Conservation (phyloP, 768 basidiomycete genomes). For the Rhizopogon roseolus region DNA sequence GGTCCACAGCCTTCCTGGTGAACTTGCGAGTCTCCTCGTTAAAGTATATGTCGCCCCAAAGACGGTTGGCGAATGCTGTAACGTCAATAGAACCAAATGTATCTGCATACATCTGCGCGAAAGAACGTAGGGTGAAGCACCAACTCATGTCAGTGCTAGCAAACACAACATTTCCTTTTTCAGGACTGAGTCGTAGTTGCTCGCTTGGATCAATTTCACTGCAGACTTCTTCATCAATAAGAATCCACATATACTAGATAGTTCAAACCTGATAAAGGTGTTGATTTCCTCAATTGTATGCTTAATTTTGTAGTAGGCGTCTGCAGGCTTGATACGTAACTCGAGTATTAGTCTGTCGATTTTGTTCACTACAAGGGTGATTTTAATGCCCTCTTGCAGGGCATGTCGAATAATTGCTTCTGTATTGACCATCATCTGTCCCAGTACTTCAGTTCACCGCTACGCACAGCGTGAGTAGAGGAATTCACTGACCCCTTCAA, state of each 20-base stretch:
- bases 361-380: constrained; percentile 95
- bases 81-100: constrained; percentile 85
- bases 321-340: constrained; percentile 88
- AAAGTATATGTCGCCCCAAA: constrained; percentile 99
- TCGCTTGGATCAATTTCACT: constrained; percentile 88
- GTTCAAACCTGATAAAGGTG: constrained; percentile 80
- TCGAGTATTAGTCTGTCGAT: constrained; percentile 96
- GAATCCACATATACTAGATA: not conserved
- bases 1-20: constrained; percentile 75
- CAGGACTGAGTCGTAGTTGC: constrained; percentile 84
- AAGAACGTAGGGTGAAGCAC: constrained; percentile 93
- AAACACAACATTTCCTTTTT: constrained; percentile 95
- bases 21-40: constrained; percentile 83
- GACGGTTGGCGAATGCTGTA: constrained; percentile 78
- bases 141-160: constrained; percentile 96
- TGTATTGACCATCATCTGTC: constrained; percentile 87
- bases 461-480: not conserved
- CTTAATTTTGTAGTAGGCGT: constrained; percentile 98
- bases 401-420: constrained; percentile 87
- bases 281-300: constrained; percentile 99
- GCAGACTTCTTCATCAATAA: constrained; percentile 1
- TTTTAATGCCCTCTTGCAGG: constrained; percentile 82
- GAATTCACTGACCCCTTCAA: constrained; percentile 71
- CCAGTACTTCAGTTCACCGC: constrained; percentile 8
- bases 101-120: constrained; percentile 94